A percentile compares a stretch with the other conserved stretches of the same genome.
Evolutionary conservation across 306 rosid species (phyloP).

Genomic region (Rosa multiflora): DNA sequence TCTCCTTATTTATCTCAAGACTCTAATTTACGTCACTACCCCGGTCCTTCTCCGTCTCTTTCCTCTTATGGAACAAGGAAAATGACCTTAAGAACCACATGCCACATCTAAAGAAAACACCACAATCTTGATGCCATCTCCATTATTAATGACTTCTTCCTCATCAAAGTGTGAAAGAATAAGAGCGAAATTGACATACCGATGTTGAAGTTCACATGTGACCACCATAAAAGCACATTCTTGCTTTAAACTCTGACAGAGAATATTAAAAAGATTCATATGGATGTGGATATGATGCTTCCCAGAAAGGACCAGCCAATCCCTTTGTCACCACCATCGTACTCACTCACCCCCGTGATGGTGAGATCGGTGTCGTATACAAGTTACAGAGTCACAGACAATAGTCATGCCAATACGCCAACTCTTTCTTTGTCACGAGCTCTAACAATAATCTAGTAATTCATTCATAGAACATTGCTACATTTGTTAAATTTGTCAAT

Average conservation of each 20-base stretch:
- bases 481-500: not conserved
- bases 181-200: not conserved
- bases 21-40: not conserved
- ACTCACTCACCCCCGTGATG: constrained; percentile 23
- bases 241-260: not conserved
- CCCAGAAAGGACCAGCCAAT: not conserved
- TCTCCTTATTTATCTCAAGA: not conserved
- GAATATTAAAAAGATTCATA: not conserved
- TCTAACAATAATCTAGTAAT: not conserved
- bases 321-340: constrained; percentile 13
- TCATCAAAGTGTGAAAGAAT: not conserved
- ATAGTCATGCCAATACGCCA: constrained; percentile 19
- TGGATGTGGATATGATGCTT: not conserved
- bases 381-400: constrained; percentile 9
- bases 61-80: not conserved
- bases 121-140: not conserved
- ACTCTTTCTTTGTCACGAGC: constrained; percentile 22
- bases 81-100: not conserved
- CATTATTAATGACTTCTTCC: not conserved
- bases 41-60: not conserved
- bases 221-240: constrained; percentile 4
- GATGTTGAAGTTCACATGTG: not conserved
- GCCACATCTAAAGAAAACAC: not conserved
- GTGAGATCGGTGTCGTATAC: not conserved
- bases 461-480: not conserved